Percentiles rank a stretch among this genome's conserved stretches.
phyloP scores from a whole-genome alignment of 169 alveolate genomes.

The Plasmodium cynomolgi region DNA sequence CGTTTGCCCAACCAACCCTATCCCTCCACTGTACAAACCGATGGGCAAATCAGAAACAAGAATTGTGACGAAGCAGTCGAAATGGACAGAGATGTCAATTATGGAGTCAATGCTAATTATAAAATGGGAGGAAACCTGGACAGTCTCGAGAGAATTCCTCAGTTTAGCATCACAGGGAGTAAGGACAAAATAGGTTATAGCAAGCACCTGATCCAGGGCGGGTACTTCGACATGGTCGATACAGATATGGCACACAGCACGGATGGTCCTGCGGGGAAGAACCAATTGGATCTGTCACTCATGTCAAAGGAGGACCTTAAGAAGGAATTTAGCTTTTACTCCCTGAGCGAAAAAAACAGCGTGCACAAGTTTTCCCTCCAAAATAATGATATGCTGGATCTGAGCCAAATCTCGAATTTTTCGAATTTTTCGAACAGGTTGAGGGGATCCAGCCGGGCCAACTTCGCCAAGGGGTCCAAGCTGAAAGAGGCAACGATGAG shows the following conservation, averaged over 20 bases:
- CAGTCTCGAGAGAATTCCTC: not conserved
- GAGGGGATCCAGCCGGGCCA: not conserved
- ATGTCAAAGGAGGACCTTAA: constrained; percentile 17
- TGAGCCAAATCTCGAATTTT: not conserved
- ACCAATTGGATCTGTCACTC: constrained; percentile 11
- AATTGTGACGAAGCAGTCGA: not conserved
- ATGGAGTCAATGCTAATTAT: not conserved
- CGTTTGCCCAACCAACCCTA: not conserved
- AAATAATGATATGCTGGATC: not conserved
- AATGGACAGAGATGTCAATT: not conserved
- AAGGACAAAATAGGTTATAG: not conserved
- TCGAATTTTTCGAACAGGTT: not conserved
- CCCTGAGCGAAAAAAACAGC: constrained; percentile 21
- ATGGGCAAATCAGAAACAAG: not conserved
- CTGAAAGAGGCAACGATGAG: constrained; percentile 4
- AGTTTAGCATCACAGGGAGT: not conserved
- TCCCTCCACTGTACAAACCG: not conserved
- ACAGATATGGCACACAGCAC: not conserved
- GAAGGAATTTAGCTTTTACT: constrained; percentile 37
- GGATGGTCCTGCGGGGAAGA: not conserved
- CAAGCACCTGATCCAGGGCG: not conserved
- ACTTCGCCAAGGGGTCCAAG: constrained; percentile 2
- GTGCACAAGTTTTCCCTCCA: not conserved
- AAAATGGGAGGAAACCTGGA: not conserved
- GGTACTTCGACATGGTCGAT: not conserved